Evolutionary conservation across 352 stramenopile species (phyloP), one percentile per base, ranked within the genome.

Genomic region (Globisporangium abappressorium): DNA sequence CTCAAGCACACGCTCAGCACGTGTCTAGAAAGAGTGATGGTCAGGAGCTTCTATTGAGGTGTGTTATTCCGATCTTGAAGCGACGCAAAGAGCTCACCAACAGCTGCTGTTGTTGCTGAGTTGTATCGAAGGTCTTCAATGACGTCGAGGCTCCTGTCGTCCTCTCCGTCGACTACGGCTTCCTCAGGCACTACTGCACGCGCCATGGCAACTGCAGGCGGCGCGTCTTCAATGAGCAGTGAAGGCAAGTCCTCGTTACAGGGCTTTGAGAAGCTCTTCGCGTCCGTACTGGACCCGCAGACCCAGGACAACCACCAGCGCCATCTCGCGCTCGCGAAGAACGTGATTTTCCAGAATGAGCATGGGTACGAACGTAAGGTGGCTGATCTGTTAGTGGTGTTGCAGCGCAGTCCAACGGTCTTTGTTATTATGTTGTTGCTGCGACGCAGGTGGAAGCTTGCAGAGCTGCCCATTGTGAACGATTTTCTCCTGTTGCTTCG

Each of bases 301-400:
- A 93, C 85, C 22, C 68, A 67, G n/a, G 77, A 81, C 4, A 80
- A 88, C 26, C 82, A 92, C 65, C 79, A 80, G 54, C 76, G 85
- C 34, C 84, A 95, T 41, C 73, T 93, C 56, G 87, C 87, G 24
- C 76, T 94, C 28, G 80, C 84, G 36, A 90, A 93, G 73, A 86
- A 91, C 41, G 77, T 92, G n/a, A 70, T 93, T 30, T 90, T 87
- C 62, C 81, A 84, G 47, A 90, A 91, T 64, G 84, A 90, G 62
- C 60, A 70, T 1, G 87, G 87, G 87, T 93, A 63, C 20, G 64
- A 1, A 15, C 30, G 30, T 38, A 26, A 8, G 4, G 6, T 15
- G 3, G 30, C 24, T 34, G 5, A 49, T 20, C 5, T 49, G 41
- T 3, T 11, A 15, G 11, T n/a, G 41, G 41, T n/a, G 15, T 4